phyloP scores from a whole-genome alignment of 306 rosid species.

The Aeschynomene evenia region DNA sequence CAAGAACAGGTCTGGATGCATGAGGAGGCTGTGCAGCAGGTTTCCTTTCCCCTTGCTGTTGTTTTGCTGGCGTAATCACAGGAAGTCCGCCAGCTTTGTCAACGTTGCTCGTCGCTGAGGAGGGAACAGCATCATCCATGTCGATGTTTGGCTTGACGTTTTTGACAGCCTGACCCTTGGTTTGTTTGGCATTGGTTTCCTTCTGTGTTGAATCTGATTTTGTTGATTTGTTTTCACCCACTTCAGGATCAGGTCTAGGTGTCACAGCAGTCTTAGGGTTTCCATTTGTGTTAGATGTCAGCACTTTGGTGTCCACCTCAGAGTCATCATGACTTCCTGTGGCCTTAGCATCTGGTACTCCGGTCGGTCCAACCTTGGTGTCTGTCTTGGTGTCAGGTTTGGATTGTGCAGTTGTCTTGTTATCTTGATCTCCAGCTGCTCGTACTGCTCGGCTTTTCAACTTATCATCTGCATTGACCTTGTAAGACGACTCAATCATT shows the following conservation, averaged over 20 bases:
- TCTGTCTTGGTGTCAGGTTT: conserved; percentile 46
- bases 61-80: conserved; percentile 39
- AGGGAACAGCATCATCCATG: conserved; percentile 32
- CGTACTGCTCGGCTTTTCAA: conserved; percentile 45
- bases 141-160: conserved; percentile 36
- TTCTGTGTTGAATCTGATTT: conserved; percentile 40
- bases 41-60: conserved; percentile 51
- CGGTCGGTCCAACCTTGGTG: conserved; percentile 40
- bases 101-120: conserved; percentile 39
- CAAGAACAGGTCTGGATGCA: conserved; percentile 49
- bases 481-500: conserved; percentile 70
- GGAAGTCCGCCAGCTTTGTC: conserved; percentile 47
- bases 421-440: conserved; percentile 60
- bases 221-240: conserved; percentile 35
- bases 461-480: conserved; percentile 69
- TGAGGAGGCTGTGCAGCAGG: conserved; percentile 43
- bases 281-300: conserved; percentile 41
- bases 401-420: conserved; percentile 44
- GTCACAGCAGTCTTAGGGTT: conserved; percentile 33
- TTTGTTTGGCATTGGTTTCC: conserved; percentile 32
- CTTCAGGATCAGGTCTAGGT: conserved; percentile 41
- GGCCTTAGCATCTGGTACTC: conserved; percentile 37
- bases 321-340: conserved; percentile 45
- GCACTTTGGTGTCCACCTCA: conserved; percentile 46
- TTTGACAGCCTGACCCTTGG: conserved; percentile 38